Evolutionary conservation across 2,329 filamentous ascomycete genomes (phyloP).

Genomic region (Arthrobotrys iridis): DNA sequence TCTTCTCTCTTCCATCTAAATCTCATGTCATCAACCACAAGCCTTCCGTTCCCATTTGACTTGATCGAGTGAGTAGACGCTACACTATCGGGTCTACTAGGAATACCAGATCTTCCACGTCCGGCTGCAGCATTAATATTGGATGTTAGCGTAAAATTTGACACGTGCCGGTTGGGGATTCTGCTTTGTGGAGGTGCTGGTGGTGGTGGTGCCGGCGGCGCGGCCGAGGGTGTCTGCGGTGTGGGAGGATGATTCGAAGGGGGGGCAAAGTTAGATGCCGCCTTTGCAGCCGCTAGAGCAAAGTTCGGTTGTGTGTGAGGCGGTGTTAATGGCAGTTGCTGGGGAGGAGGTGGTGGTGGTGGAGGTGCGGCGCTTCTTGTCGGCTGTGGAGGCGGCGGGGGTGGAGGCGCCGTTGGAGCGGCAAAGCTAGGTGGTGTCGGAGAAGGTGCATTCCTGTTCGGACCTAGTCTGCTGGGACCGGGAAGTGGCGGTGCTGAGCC

Average conservation of each 20-base stretch:
- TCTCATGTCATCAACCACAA: conserved; percentile 77
- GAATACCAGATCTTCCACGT: conserved; percentile 37
- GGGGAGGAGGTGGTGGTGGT: conserved; percentile 60
- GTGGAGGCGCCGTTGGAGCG: conserved; percentile 61
- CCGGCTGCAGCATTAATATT: conserved; percentile 54
- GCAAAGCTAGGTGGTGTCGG: conserved; percentile 60
- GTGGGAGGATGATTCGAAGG: conserved; percentile 54
- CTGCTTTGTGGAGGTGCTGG: conserved; percentile 61
- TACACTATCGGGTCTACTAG: conserved; percentile 42
- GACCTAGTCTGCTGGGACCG: conserved; percentile 69
- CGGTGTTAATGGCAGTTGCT: conserved; percentile 59
- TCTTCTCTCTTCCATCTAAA: conserved; percentile 89
- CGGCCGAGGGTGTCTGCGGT: conserved; percentile 49
- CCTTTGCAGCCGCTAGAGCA: conserved; percentile 60
- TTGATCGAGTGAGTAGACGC: conserved; percentile 32
- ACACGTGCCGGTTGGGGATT: conserved; percentile 60
- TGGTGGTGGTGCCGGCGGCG: conserved; percentile 60
- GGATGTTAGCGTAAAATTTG: conserved; percentile 57
- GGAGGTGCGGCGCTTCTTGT: conserved; percentile 62
- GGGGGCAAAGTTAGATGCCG: conserved; percentile 60
- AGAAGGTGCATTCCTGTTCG: conserved; percentile 66
- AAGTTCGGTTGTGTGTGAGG: conserved; percentile 55
- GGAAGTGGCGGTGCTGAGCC: conserved; percentile 67
- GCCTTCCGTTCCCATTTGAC: conserved; percentile 60
- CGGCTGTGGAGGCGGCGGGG: conserved; percentile 62